These are phyloP conservation scores for Diospyros lotus DNA, from an alignment of 148 eudicot species.

Conservation along the genomic window DNA sequence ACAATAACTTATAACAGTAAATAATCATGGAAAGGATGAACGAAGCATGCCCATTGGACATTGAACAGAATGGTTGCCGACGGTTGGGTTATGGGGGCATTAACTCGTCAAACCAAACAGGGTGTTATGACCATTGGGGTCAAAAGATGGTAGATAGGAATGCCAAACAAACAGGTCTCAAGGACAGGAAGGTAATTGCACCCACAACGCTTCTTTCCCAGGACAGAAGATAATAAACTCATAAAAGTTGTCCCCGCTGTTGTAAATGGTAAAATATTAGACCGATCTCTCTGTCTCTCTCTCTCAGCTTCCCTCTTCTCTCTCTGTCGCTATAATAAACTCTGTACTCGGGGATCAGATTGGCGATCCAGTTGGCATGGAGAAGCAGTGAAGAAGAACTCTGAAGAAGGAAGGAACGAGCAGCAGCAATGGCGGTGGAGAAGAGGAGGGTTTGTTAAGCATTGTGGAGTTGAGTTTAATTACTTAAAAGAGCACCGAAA, in stretches of 20 bases:
- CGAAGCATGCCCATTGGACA: too few species aligned
- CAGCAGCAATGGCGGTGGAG: background rate
- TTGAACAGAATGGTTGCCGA: too few species aligned
- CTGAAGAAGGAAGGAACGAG: background rate
- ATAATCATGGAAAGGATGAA: too few species aligned
- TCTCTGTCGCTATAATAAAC: too few species aligned
- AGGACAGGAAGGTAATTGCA: conserved; percentile 15
- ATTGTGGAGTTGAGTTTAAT: conserved; percentile 8
- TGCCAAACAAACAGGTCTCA: background rate
- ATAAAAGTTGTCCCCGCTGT: conserved; percentile 27
- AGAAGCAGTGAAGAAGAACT: conserved; percentile 5
- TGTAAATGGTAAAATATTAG: conserved; percentile 10
- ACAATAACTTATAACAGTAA: too few species aligned
- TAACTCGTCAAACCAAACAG: background rate
- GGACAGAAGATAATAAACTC: background rate
- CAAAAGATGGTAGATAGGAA: conserved; percentile 5
- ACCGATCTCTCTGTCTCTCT: conserved; percentile 1
- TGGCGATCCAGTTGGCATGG: conserved; percentile 7
- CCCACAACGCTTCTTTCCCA: too few species aligned
- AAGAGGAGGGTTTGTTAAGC: conserved; percentile 21
- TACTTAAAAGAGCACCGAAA: conserved; percentile 14
- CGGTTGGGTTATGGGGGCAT: background rate
- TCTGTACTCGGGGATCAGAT: background rate
- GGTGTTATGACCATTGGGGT: background rate
- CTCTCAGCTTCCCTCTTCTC: background rate